Conservation (phyloP, 2,329 filamentous ascomycete species). For the Ophiocordyceps polyrhachis-furcata region DNA sequence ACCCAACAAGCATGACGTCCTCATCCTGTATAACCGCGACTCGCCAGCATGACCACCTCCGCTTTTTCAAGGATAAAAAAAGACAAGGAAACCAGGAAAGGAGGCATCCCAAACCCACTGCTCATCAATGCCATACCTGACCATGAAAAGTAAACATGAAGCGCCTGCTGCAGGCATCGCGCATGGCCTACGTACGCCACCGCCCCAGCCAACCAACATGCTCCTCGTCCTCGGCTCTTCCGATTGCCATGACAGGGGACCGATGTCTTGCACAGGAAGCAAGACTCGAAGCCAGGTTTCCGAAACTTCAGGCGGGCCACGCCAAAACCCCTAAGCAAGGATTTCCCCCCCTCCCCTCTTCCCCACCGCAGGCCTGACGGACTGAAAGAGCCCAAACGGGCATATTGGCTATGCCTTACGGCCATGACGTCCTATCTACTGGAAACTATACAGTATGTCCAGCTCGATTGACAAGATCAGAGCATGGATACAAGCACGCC, state of each 20-base stretch:
- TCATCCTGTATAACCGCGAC: not conserved
- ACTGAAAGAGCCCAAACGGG: not conserved
- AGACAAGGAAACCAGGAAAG: not conserved
- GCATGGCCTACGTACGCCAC: not conserved
- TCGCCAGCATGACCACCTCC: not conserved
- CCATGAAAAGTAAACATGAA: not conserved
- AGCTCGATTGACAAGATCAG: not conserved
- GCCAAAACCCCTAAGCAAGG: not conserved
- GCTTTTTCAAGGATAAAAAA: not conserved
- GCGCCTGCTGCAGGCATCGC: not conserved
- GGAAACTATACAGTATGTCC: not conserved
- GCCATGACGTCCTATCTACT: not conserved
- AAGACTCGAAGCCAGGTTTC: not conserved
- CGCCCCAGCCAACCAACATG: not conserved
- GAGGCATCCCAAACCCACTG: not conserved
- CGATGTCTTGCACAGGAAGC: not conserved
- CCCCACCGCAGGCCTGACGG: conserved; percentile 7
- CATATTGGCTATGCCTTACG: not conserved
- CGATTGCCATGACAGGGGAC: not conserved
- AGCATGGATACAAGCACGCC: not conserved
- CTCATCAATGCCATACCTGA: not conserved
- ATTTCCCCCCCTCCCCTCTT: not conserved
- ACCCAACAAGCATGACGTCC: not conserved
- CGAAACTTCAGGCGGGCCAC: conserved; percentile 1
- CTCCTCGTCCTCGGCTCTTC: not conserved